Evolutionary conservation across 148 eudicot species (phyloP).

Genomic region (Vaccinium darrowii): DNA sequence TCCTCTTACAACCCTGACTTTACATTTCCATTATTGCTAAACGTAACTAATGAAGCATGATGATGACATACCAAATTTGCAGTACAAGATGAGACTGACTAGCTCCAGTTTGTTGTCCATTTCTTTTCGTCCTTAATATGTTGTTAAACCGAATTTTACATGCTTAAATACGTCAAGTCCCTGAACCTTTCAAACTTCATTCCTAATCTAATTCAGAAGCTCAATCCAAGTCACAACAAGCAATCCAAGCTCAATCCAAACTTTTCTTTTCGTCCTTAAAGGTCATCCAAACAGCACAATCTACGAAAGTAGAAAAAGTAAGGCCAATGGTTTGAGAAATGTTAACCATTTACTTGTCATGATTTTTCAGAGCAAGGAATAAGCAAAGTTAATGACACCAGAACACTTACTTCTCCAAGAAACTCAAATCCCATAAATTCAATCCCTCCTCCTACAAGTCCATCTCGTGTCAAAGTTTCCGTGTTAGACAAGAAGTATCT

Average conservation of each 20-base stretch:
- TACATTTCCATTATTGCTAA: too few species aligned
- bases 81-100: background rate
- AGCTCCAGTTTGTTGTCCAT: background rate
- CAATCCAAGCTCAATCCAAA: background rate
- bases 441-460: conserved; percentile 32
- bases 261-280: too few species aligned
- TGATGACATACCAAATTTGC: too few species aligned
- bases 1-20: too few species aligned
- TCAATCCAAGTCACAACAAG: too few species aligned
- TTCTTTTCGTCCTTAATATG: background rate
- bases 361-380: background rate
- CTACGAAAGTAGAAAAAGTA: background rate
- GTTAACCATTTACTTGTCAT: background rate
- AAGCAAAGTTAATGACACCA: background rate
- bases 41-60: too few species aligned
- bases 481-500: conserved; percentile 30
- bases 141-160: background rate
- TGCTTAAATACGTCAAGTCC: background rate
- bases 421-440: conserved; percentile 44
- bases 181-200: background rate
- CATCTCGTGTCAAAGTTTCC: conserved; percentile 26
- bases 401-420: conserved; percentile 33
- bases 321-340: background rate
- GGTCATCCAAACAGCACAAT: background rate
- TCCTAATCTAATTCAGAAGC: background rate